Evolutionary conservation across 2,329 filamentous ascomycete species (phyloP), one percentile per base, ranked within the genome.

Genomic region (Talaromyces sp.): DNA sequence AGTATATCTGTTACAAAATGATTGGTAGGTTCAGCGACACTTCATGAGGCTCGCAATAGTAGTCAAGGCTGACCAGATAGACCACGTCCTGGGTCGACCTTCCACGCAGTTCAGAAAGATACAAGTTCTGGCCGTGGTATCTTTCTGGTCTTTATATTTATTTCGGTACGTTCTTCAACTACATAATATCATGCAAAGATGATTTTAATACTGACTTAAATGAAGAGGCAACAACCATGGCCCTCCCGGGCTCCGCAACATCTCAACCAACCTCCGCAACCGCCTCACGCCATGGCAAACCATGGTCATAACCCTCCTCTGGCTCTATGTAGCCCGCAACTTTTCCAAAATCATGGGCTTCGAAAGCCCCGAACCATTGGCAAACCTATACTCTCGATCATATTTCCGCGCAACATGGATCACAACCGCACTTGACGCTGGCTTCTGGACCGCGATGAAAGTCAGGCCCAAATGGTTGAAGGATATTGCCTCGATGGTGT

Each of bases 321-420:
- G 93, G 78, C 87, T 98, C 65, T 99, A 99, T 75, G 85, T 93
- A 39, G 89, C 91, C 37, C 90, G 93, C 65, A 98, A 99, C 79
- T 96, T 99, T 72, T 93, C 91, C 75, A 96, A 96, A 69, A 86
- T 99, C 5, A 86, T 97, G 65, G 92, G 93, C 3, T 86, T 99
- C 60, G 93, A 97, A 70, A 93, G 90, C 69, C 94, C 95, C 3
- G 95, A 99, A 73, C 95, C 95, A 22, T 85, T 99, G 73, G 90
- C 93, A 35, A 97, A 96, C 74, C 89, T 98, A 76, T 99, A 99
- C 80, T 92, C 91, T 63, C 85, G 92, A 60, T 89, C 91, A 33
- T 99, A 96, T 80, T 99, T 97, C 77, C 89, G 95, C 58, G 95
- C 95, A 63, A 99, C 95, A 74, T 99, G 95, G 95, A 87, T 98